These are phyloP conservation scores for Aureobasidium sp. DNA, from an alignment of 2,329 filamentous ascomycete species.

Conservation along the genomic window DNA sequence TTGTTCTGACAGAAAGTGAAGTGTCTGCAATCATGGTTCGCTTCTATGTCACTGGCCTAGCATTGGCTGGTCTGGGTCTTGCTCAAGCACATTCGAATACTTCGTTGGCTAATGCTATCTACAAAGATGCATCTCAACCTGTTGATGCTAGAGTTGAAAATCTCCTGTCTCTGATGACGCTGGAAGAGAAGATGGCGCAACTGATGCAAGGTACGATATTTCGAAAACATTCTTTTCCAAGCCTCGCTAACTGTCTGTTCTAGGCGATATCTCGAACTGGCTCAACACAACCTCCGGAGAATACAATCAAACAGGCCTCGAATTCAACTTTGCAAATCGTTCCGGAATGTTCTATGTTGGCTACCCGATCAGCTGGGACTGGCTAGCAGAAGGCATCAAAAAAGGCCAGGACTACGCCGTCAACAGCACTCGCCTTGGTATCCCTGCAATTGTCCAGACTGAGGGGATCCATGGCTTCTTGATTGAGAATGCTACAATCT, in stretches of 20 bases:
- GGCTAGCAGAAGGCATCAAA: conserved; percentile 55
- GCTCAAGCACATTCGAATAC: conserved; percentile 12
- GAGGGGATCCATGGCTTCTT: conserved; percentile 69
- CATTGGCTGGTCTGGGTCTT: background rate
- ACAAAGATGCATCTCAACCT: conserved; percentile 55
- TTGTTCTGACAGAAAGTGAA: background rate
- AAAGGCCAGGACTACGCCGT: conserved; percentile 60
- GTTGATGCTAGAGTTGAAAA: conserved; percentile 59
- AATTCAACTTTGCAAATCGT: conserved; percentile 56
- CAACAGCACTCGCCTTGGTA: conserved; percentile 58
- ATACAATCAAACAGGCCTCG: conserved; percentile 61
- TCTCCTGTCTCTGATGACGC: conserved; percentile 63
- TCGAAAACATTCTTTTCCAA: background rate
- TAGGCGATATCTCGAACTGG: conserved; percentile 61
- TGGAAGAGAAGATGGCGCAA: conserved; percentile 65
- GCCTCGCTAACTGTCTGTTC: background rate
- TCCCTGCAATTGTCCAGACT: conserved; percentile 64
- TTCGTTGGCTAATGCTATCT: conserved; percentile 37
- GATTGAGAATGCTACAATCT: conserved; percentile 65
- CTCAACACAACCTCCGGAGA: conserved; percentile 57
- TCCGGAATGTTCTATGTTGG: conserved; percentile 67
- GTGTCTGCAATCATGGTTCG: background rate
- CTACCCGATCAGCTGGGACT: conserved; percentile 55
- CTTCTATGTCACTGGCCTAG: background rate
- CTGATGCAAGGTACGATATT: conserved; percentile 33